These are phyloP conservation scores for Pulveroboletus frians DNA, from an alignment of 768 basidiomycete genomes.

Conservation along the genomic window DNA sequence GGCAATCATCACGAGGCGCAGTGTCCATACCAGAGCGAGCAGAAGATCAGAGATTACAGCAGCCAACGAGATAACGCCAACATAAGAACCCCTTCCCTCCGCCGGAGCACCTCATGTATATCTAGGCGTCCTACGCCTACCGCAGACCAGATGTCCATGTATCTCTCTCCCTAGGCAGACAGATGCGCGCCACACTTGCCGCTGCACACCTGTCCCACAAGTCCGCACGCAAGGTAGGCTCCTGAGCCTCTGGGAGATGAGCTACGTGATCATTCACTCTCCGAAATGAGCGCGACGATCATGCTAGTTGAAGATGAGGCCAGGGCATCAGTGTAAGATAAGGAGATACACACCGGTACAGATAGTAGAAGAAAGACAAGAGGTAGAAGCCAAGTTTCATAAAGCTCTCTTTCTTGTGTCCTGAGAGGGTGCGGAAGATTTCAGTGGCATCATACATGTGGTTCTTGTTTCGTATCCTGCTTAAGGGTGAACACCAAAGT, in stretches of 20 bases:
- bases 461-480: slow-evolving; percentile 83
- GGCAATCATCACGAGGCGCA: not conserved
- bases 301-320: slow-evolving; percentile 44
- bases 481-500: not conserved
- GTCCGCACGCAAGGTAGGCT: not conserved
- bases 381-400: slow-evolving; percentile 93
- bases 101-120: slow-evolving; percentile 10
- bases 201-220: not conserved
- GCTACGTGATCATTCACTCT: slow-evolving; percentile 47
- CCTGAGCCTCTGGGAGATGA: not conserved
- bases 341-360: slow-evolving; percentile 63
- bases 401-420: slow-evolving; percentile 95
- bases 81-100: slow-evolving; percentile 6
- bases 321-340: not conserved
- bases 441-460: slow-evolving; percentile 99
- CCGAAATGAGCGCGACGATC: slow-evolving; percentile 83
- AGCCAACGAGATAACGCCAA: slow-evolving; percentile 17
- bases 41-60: slow-evolving; percentile 17
- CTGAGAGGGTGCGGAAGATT: slow-evolving; percentile 91
- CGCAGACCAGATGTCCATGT: slow-evolving; percentile 18
- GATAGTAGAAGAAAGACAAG: slow-evolving; percentile 87
- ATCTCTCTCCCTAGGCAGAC: slow-evolving; percentile 5
- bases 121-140: slow-evolving; percentile 7
- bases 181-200: not conserved
- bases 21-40: not conserved